A percentile compares a stretch with the other conserved stretches of the same genome.
Evolutionary conservation across 2,329 filamentous ascomycete species (phyloP).

Genomic region (Aureobasidium leucospermi): DNA sequence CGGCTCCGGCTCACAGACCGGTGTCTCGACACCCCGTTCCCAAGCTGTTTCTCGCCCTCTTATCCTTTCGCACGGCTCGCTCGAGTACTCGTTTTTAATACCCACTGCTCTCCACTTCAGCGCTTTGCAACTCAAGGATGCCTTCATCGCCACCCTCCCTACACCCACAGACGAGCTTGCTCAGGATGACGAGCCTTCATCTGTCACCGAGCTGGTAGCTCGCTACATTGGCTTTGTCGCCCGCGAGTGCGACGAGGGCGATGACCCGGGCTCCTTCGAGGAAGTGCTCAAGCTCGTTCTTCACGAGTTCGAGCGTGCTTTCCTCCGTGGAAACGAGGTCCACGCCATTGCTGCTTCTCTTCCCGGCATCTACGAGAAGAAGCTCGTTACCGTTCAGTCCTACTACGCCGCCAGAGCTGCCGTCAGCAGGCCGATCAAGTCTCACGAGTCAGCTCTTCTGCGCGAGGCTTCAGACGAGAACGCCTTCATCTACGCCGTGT

Average conservation of each 20-base stretch:
- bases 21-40: slow-evolving; percentile 91
- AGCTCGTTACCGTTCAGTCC: slow-evolving; percentile 77
- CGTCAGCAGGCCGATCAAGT: slow-evolving; percentile 75
- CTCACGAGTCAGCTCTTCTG: slow-evolving; percentile 88
- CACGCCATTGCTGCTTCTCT: slow-evolving; percentile 80
- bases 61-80: slow-evolving; percentile 82
- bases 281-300: slow-evolving; percentile 88
- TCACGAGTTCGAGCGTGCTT: slow-evolving; percentile 93
- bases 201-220: slow-evolving; percentile 82
- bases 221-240: slow-evolving; percentile 90
- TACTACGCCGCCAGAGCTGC: slow-evolving; percentile 88
- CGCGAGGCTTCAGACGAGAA: slow-evolving; percentile 77
- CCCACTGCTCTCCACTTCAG: slow-evolving; percentile 94
- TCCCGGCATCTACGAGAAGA: slow-evolving; percentile 88
- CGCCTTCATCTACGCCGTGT: slow-evolving; percentile 85
- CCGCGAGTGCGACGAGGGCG: slow-evolving; percentile 81
- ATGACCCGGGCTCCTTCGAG: slow-evolving; percentile 85
- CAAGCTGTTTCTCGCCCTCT: slow-evolving; percentile 87
- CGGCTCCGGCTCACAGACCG: slow-evolving; percentile 75
- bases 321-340: slow-evolving; percentile 91
- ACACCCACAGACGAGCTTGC: slow-evolving; percentile 93
- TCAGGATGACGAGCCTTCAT: slow-evolving; percentile 98
- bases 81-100: slow-evolving; percentile 93
- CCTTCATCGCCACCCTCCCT: slow-evolving; percentile 78
- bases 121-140: slow-evolving; percentile 87